Base-by-base conservation (phyloP, 139 green algal genomes). In the Astrephomene gubernaculifera region DNA sequence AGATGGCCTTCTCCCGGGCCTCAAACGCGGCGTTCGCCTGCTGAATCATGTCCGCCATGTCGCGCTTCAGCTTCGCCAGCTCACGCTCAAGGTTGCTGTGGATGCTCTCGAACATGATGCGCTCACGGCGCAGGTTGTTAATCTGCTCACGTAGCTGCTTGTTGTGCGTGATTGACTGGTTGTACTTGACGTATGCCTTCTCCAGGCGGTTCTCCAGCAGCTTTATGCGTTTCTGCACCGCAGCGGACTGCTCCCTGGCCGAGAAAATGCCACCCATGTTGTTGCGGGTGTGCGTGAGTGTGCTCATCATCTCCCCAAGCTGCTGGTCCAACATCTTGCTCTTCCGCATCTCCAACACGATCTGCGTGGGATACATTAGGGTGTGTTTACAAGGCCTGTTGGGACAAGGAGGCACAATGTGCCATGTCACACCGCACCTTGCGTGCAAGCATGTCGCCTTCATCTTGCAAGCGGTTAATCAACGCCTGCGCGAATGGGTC, bases 121-220 rank as follows among this genome's bases (percentile, higher is more conserved):
- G 90, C 92, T 99, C 96, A 1, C 95, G 91, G 14, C 96, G 86
- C 65, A 98, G 85, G 86, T 93, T 93, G 90, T 99, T 95, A 45
- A 99, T 97, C 73, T 60, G 90, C 89, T 90, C 93, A 0, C 92
- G 89, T 80, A 98, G 88, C 88, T 92, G 68, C 86, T 96, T 95
- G 89, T 96, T 97, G 86, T 96, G 88, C 4, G 92, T 92, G 67
- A 95, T 86, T 29, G 89, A 91, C 81, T 94, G 87, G 83, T 97
- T 98, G 92, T 93, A 96, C 60, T 95, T 95, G 70, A 96, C 86
- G 82, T 95, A 94, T 33, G 93, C 92, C 85, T 95, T 91, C 64
- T 98, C 94, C 49, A 97, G 86, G 12, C 94, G 64, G 84, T 98
- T 97, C 88, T 98, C 96, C 45, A 98, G 90, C 31, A 96, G 87